Evolutionary conservation across 495 filamentous ascomycete species (phyloP).

Genomic region (Trichocladium uniseriatum): DNA sequence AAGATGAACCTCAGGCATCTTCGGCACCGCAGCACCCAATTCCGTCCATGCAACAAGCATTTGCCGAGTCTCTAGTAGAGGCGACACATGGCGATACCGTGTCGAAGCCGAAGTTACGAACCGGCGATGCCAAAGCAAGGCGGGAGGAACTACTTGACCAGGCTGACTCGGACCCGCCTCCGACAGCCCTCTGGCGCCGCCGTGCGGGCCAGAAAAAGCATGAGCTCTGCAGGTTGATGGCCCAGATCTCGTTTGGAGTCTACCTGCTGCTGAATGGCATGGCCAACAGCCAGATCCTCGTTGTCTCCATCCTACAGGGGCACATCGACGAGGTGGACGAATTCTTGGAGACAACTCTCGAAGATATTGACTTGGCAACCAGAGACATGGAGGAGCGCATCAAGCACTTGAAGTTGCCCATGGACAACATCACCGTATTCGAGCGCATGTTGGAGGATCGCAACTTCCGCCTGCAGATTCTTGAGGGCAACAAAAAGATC

Average conservation of each 20-base stretch:
- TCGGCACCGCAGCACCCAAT: conserved; percentile 51
- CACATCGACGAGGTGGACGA: conserved; percentile 92
- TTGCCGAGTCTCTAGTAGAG: conserved; percentile 84
- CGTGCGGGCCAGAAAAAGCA: conserved; percentile 59
- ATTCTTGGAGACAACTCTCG: conserved; percentile 74
- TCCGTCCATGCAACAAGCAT: conserved; percentile 76
- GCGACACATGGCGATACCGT: conserved; percentile 42
- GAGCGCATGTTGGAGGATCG: conserved; percentile 82
- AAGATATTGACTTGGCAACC: conserved; percentile 77
- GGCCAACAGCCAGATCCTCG: conserved; percentile 78
- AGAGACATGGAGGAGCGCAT: conserved; percentile 65
- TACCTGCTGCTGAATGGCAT: conserved; percentile 77
- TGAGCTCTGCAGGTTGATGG: conserved; percentile 79
- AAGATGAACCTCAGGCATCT: conserved; percentile 10
- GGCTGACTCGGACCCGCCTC: conserved; percentile 47
- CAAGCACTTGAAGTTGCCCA: conserved; percentile 68
- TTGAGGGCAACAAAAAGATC: conserved; percentile 83
- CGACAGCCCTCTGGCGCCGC: conserved; percentile 64
- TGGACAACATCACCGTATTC: conserved; percentile 75
- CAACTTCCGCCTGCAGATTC: conserved; percentile 67
- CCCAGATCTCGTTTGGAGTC: conserved; percentile 89
- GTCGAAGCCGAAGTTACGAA: conserved; percentile 43
- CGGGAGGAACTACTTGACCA: conserved; percentile 61
- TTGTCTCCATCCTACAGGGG: conserved; percentile 78
- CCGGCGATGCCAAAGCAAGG: conserved; percentile 54